Conservation (phyloP, 805 yeast species). For the Hanseniaspora valbyensis region DNA sequence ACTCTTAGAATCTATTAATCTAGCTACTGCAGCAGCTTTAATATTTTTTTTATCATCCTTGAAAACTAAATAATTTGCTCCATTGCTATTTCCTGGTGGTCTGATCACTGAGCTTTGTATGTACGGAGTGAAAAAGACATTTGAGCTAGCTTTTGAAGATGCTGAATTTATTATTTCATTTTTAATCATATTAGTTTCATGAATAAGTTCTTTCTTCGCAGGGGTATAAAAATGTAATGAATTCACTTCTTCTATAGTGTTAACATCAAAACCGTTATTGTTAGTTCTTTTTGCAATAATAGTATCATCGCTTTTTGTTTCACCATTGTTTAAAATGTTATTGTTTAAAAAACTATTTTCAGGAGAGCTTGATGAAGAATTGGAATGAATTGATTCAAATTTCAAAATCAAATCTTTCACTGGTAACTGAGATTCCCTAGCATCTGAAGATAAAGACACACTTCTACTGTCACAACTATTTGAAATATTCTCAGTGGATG, state of each 20-base stretch:
- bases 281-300: background rate
- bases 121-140: background rate
- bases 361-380: background rate
- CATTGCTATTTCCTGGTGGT: background rate
- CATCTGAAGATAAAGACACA: background rate
- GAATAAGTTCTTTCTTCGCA: background rate
- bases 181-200: background rate
- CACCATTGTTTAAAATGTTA: constrained; percentile 3
- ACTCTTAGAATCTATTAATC: background rate
- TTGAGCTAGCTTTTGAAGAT: background rate
- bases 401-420: constrained; percentile 2
- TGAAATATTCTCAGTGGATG: background rate
- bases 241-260: background rate
- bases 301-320: constrained; percentile 1
- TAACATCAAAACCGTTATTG: background rate
- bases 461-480: background rate
- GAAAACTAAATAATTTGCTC: constrained; percentile 3
- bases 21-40: background rate
- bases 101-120: background rate
- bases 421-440: constrained; percentile 1
- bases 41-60: background rate
- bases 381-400: constrained; percentile 4
- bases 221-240: background rate
- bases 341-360: constrained; percentile 8
- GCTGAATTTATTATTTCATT: background rate